These are phyloP conservation scores for Trichosporon faecale DNA, from an alignment of 1,284 basidiomycete genomes.

Conservation along the genomic window DNA sequence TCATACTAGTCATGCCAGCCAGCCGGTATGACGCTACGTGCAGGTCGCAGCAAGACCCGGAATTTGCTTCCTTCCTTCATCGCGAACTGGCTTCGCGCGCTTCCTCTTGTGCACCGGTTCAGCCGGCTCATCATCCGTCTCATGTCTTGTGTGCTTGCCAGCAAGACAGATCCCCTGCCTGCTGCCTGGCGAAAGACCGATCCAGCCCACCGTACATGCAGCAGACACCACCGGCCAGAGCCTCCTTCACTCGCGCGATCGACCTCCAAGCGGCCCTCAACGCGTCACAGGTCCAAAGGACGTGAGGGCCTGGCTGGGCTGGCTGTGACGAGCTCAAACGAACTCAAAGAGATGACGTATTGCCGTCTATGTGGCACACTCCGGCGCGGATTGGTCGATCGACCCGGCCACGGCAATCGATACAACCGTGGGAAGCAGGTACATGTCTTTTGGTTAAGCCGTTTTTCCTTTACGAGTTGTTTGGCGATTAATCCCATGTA, in stretches of 20 bases:
- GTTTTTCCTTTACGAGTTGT: neutral
- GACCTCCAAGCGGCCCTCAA: neutral
- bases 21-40: constrained; percentile 4
- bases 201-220: neutral
- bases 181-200: neutral
- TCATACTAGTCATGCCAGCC: neutral
- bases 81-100: neutral
- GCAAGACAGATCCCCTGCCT: neutral
- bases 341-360: too few relatives aligned
- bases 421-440: constrained; percentile 1
- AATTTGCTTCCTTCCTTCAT: constrained; percentile 1
- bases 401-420: neutral
- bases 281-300: neutral
- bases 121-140: neutral
- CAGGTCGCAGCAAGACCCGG: constrained; percentile 7
- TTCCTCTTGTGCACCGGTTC: neutral
- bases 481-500: neutral
- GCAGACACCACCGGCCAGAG: neutral
- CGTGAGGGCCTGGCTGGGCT: neutral
- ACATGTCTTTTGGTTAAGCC: neutral
- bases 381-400: neutral
- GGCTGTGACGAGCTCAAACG: neutral
- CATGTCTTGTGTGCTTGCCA: neutral
- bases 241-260: too few relatives aligned
- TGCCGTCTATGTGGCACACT: constrained; percentile 4